Base-by-base conservation (phyloP, 805 yeast genomes). In the Candida alai region DNA sequence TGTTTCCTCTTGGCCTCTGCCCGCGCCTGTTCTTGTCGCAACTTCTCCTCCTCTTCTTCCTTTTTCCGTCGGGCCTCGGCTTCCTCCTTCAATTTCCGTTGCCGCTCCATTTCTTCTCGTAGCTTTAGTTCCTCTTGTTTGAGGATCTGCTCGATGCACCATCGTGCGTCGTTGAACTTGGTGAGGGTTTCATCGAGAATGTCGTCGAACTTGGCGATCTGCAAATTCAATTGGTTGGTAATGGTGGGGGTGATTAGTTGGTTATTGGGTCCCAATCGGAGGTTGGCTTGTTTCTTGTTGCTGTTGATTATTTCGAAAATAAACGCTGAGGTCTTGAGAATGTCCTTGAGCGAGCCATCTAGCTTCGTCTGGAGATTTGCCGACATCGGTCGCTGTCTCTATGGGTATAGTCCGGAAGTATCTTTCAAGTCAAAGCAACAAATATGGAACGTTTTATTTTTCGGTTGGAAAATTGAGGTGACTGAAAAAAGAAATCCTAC, bases 61-160 rank as follows among this genome's bases (percentile, higher is more conserved):
- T 35, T 34, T 19, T 42, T 42, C 34, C 43, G 38, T 32, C 45
- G 46, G 22, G 46, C 56, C 38, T 60, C 62, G 35, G 54, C 64
- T 39, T 50, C 43, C 10, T 31, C 35, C 11, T 31, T 31, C 9
- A 31, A 18, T 24, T 37, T 34, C 37, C 49, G 49, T 38, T 53
- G 62, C 26, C 55, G 43, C 31, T 60, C 66, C 39, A 50, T 34
- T 39, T 61, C 67, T 37, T 59, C 65, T 41, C 58, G 57, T 15
- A 58, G 28, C 45, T 60, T 62, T 44, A 58, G 35, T 42, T 65
- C 69, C 41, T 65, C 69, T 40, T 64, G 68, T 28, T 55, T 53
- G 20, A 65, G 46, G 32, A 66, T 65, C 39, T 58, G 64, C 36
- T 58, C 70, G 4, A 66, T 49, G 36, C 71, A 66, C 73, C 73